Evolutionary conservation across 352 stramenopile genomes (phyloP).

Genomic region (Globisporangium mamillatum): DNA sequence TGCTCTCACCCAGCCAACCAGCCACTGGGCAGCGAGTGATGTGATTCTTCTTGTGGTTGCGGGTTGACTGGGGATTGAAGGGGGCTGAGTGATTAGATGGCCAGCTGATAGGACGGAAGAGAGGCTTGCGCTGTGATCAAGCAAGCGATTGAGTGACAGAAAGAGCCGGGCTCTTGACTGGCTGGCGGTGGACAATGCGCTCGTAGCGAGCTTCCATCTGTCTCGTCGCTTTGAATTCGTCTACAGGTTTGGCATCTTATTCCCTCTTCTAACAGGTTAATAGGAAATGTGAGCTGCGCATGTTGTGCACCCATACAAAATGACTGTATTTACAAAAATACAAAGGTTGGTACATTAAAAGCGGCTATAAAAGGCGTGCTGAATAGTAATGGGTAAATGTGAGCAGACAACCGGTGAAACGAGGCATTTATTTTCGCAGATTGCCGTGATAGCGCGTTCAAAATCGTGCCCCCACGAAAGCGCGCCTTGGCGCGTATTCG

Average conservation of each 20-base stretch:
- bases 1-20: neutral
- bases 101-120: neutral
- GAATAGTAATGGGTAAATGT: neutral
- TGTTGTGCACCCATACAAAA: too few relatives aligned
- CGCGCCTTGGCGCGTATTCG: neutral
- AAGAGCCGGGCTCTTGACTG: neutral
- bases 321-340: too few relatives aligned
- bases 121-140: neutral
- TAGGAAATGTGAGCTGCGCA: too few relatives aligned
- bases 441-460: neutral
- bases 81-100: neutral
- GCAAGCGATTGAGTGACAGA: neutral
- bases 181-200: neutral
- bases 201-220: neutral
- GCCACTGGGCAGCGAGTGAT: neutral
- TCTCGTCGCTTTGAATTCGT: neutral
- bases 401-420: neutral
- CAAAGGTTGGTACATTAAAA: neutral
- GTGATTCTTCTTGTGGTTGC: neutral
- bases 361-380: neutral
- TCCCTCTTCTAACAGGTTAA: too few relatives aligned
- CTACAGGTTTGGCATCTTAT: neutral
- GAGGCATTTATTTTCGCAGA: conserved; percentile 1
- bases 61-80: neutral
- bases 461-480: neutral